These are phyloP conservation scores for Ceratocystis cacaofunesta DNA, from an alignment of 2,329 filamentous ascomycete species.

Conservation along the genomic window DNA sequence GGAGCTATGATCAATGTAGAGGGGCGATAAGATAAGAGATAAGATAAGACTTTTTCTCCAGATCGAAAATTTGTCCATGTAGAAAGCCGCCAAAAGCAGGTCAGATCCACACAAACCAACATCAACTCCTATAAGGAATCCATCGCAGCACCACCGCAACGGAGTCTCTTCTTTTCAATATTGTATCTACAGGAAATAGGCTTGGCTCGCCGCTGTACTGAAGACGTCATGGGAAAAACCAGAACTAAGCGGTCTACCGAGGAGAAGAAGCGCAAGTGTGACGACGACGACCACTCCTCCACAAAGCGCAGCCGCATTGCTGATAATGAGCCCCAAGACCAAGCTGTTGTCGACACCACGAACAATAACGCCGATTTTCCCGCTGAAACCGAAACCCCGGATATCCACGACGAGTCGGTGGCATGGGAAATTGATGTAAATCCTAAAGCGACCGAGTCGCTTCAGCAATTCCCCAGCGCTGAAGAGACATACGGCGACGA, in stretches of 20 bases:
- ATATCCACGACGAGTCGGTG: conserved; percentile 5
- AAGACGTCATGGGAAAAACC: conserved; percentile 29
- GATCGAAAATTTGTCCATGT: conserved; percentile 11
- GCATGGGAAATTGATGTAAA: conserved; percentile 14
- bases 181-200: not conserved
- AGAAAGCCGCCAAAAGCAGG: not conserved
- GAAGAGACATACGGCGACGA: conserved; percentile 20
- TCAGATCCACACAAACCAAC: not conserved
- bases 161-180: not conserved
- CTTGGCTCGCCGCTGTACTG: not conserved
- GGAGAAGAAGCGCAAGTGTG: conserved; percentile 29
- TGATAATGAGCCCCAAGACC: conserved; percentile 17
- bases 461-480: conserved; percentile 17
- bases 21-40: conserved; percentile 20
- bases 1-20: not conserved
- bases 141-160: not conserved
- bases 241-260: conserved; percentile 30
- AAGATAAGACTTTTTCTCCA: conserved; percentile 16
- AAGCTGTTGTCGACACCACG: not conserved
- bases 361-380: conserved; percentile 5
- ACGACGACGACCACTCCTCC: conserved; percentile 20
- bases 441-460: not conserved
- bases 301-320: conserved; percentile 20
- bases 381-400: not conserved
- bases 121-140: not conserved